Conservation (phyloP, 257 asterid genomes). For the Striga asiatica region DNA sequence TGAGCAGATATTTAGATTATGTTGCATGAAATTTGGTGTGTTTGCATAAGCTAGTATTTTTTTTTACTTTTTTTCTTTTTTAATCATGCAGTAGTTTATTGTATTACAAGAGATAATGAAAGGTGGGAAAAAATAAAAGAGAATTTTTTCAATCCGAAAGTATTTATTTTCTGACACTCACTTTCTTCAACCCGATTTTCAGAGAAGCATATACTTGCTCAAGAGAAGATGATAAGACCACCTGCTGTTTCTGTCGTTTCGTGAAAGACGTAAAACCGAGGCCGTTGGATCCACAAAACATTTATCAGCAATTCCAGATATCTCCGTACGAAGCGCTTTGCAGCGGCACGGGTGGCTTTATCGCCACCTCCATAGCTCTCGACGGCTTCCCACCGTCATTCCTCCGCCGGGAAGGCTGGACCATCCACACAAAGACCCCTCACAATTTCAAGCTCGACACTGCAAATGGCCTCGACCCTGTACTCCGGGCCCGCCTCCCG, state of each 20-base stretch:
- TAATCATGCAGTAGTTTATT: too few relatives aligned
- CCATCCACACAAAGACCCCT: slow-evolving; percentile 20
- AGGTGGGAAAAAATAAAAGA: too few relatives aligned
- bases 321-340: slow-evolving; percentile 6
- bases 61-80: too few relatives aligned
- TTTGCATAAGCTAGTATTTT: too few relatives aligned
- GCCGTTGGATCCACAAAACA: slow-evolving; percentile 42
- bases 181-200: neutral
- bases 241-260: slow-evolving; percentile 40
- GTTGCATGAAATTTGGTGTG: too few relatives aligned
- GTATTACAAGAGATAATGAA: too few relatives aligned
- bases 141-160: too few relatives aligned
- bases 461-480: slow-evolving; percentile 33
- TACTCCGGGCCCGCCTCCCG: slow-evolving; percentile 30
- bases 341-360: slow-evolving; percentile 5
- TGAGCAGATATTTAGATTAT: too few relatives aligned
- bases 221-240: slow-evolving; percentile 36
- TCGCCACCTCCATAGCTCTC: slow-evolving; percentile 20
- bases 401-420: slow-evolving; percentile 34
- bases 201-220: slow-evolving; percentile 60
- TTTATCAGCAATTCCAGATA: slow-evolving; percentile 35
- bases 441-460: slow-evolving; percentile 17
- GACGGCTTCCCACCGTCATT: slow-evolving; percentile 39
- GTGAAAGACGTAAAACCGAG: slow-evolving; percentile 32
- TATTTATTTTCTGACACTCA: neutral